A percentile compares a stretch with the other conserved stretches of the same genome.
phyloP scores from a whole-genome alignment of 345 rosid genomes.

The Capsella bursapastoris region DNA sequence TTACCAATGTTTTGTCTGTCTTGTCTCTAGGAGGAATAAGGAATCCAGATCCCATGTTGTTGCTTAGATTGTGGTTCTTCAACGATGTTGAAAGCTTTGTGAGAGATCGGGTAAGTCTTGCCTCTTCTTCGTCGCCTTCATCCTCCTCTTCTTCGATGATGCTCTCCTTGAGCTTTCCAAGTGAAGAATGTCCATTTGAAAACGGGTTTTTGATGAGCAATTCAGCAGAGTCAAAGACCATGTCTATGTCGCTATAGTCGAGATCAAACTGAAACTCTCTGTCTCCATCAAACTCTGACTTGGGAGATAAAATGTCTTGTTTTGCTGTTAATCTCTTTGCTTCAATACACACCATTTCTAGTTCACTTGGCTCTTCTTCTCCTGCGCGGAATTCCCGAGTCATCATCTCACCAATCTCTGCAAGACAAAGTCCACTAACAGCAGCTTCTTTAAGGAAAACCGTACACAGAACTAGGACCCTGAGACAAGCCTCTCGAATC shows the following conservation, averaged over 20 bases:
- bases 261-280: conserved; percentile 52
- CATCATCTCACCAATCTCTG: conserved; percentile 73
- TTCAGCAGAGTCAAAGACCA: conserved; percentile 22
- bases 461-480: conserved; percentile 60
- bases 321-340: conserved; percentile 50
- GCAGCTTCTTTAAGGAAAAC: conserved; percentile 68
- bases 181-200: conserved; percentile 44
- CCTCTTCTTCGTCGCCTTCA: conserved; percentile 27
- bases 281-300: conserved; percentile 43
- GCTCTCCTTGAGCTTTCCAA: conserved; percentile 54
- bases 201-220: conserved; percentile 33
- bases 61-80: conserved; percentile 9
- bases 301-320: conserved; percentile 42
- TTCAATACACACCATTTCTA: conserved; percentile 60
- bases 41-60: conserved; percentile 24
- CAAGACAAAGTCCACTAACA: conserved; percentile 48
- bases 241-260: conserved; percentile 46
- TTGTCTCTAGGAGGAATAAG: conserved; percentile 28
- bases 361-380: conserved; percentile 68
- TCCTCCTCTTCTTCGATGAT: conserved; percentile 44
- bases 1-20: conserved; percentile 26
- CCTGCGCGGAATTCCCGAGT: conserved; percentile 56
- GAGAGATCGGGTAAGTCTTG: conserved; percentile 2
- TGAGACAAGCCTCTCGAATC: conserved; percentile 67
- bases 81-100: conserved; percentile 26